These are phyloP conservation scores for Fusarium staphyleae DNA, from an alignment of 2,329 filamentous ascomycete species.

Conservation along the genomic window DNA sequence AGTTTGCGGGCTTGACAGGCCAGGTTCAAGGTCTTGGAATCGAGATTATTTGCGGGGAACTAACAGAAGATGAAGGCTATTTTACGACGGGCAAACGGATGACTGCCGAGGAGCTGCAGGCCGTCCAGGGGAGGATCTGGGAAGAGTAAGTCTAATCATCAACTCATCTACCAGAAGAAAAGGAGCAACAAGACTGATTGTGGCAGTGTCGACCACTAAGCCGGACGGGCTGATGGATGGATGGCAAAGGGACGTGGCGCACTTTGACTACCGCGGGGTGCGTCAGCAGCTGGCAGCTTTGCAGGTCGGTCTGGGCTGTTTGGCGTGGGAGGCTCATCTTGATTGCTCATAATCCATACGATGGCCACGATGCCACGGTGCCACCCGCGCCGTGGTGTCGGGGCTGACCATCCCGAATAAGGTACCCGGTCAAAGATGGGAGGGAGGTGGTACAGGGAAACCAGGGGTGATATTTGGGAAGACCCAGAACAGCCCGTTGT, in stretches of 20 bases:
- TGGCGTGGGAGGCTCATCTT: conserved; percentile 32
- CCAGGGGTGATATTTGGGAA: conserved; percentile 15
- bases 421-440: conserved; percentile 33
- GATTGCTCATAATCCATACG: conserved; percentile 37
- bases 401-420: conserved; percentile 33
- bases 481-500: conserved; percentile 10
- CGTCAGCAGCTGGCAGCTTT: conserved; percentile 35
- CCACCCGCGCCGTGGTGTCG: conserved; percentile 31
- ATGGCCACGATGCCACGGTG: conserved; percentile 32
- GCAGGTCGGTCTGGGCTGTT: conserved; percentile 40
- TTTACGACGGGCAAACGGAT: conserved; percentile 90
- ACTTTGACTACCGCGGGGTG: conserved; percentile 27
- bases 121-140: conserved; percentile 90
- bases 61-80: conserved; percentile 57
- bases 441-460: conserved; percentile 16
- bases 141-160: conserved; percentile 66
- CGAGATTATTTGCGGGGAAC: conserved; percentile 14
- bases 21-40: conserved; percentile 4
- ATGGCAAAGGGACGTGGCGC: conserved; percentile 10
- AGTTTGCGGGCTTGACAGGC: conserved; percentile 43
- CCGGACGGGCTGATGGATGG: conserved; percentile 13
- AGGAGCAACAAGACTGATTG: conserved; percentile 32
- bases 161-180: conserved; percentile 2
- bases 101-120: conserved; percentile 83
- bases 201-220: conserved; percentile 52